Conservation (phyloP, 2,329 filamentous ascomycete genomes). For the Aquanectria penicillioides region DNA sequence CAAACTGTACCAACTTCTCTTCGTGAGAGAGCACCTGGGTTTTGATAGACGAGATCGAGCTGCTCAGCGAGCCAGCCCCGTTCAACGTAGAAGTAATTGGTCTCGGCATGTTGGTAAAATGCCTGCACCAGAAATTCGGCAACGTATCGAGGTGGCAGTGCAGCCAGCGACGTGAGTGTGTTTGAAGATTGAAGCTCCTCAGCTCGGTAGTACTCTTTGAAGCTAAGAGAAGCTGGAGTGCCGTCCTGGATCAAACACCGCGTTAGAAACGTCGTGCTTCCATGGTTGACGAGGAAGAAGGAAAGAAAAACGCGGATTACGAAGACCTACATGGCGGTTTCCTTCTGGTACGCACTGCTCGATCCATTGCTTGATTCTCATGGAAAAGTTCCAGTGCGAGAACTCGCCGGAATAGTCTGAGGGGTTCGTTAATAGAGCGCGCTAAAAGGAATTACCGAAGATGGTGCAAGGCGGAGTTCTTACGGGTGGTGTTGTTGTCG, state of each 20-base stretch:
- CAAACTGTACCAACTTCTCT: constrained; percentile 55
- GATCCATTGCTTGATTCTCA: constrained; percentile 61
- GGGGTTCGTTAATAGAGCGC: constrained; percentile 13
- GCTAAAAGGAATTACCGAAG: not conserved
- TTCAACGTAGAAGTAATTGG: constrained; percentile 61
- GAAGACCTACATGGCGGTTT: constrained; percentile 41
- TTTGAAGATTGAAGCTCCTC: constrained; percentile 56
- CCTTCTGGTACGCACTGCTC: constrained; percentile 49
- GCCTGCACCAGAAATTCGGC: constrained; percentile 57
- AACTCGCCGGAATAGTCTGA: constrained; percentile 63
- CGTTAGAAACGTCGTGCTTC: constrained; percentile 3
- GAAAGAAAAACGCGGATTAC: no score
- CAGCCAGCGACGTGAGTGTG: constrained; percentile 50
- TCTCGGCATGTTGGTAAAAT: constrained; percentile 60
- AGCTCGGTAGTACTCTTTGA: constrained; percentile 56
- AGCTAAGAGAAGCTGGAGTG: constrained; percentile 40
- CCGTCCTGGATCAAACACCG: constrained; percentile 35
- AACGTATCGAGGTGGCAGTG: constrained; percentile 57
- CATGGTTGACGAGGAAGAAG: not conserved
- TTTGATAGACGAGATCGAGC: constrained; percentile 54
- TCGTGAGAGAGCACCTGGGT: constrained; percentile 48
- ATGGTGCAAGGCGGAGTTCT: constrained; percentile 28
- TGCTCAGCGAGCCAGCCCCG: constrained; percentile 53
- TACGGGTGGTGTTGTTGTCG: constrained; percentile 54
- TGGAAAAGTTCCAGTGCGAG: constrained; percentile 64